Evolutionary conservation across 2,329 filamentous ascomycete species (phyloP).

Genomic region (Botrytis deweyae): DNA sequence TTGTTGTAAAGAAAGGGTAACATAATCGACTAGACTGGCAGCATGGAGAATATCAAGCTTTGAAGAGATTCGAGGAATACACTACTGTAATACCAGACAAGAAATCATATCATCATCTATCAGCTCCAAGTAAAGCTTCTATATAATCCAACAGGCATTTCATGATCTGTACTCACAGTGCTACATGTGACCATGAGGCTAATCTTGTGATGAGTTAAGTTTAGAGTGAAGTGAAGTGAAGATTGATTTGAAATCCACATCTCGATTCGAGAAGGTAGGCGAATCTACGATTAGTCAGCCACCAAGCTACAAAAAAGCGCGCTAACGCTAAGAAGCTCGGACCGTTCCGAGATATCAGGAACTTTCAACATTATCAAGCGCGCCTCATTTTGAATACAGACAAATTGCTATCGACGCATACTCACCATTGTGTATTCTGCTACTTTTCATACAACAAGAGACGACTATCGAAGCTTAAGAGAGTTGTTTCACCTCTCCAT

Average conservation of each 20-base stretch:
- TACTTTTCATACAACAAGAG: background rate
- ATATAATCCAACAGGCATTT: background rate
- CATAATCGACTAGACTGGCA: background rate
- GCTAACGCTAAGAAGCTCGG: slow-evolving; percentile 16
- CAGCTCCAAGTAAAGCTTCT: background rate
- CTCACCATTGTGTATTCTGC: background rate
- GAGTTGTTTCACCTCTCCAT: background rate
- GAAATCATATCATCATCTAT: background rate
- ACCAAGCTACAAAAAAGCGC: background rate
- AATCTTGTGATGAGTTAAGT: background rate
- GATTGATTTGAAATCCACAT: slow-evolving; percentile 8
- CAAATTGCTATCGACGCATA: slow-evolving; percentile 3
- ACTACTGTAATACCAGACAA: background rate
- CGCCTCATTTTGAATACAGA: background rate
- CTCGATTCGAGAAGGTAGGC: background rate
- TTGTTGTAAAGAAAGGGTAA: background rate
- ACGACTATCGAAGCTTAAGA: background rate
- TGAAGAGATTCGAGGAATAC: background rate
- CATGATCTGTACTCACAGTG: background rate
- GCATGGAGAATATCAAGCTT: background rate
- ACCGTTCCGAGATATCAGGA: slow-evolving; percentile 14
- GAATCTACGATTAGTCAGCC: slow-evolving; percentile 10
- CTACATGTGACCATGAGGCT: background rate
- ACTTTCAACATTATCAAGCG: slow-evolving; percentile 14
- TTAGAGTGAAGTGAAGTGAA: slow-evolving; percentile 3